Percentiles rank a stretch among this genome's conserved stretches.
Conservation (phyloP, 192 early-diverging fungal genomes). For the Coemansia sp. region DNA sequence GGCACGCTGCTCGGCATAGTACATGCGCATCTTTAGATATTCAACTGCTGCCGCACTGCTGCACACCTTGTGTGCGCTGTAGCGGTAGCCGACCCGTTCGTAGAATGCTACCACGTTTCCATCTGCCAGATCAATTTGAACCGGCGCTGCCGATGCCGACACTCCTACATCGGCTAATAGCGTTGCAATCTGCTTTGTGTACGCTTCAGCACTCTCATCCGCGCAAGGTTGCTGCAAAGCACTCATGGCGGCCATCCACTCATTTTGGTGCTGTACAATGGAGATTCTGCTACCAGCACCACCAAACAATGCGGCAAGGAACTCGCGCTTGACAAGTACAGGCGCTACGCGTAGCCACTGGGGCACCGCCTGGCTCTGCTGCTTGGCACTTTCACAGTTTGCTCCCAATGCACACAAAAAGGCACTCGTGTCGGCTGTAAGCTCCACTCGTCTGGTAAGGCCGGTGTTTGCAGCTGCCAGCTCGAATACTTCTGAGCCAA, state of each 20-base stretch:
- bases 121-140: slow-evolving; percentile 1
- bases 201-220: slow-evolving; percentile 8
- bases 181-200: slow-evolving; percentile 8
- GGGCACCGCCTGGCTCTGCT: slow-evolving; percentile 3
- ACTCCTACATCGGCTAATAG: slow-evolving; percentile 23
- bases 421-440: slow-evolving; percentile 1
- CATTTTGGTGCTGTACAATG: slow-evolving; percentile 1
- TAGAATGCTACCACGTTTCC: slow-evolving; percentile 18
- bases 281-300: slow-evolving; percentile 7
- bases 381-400: background rate
- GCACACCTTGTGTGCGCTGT: slow-evolving; percentile 15
- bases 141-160: slow-evolving; percentile 1
- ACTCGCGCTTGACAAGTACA: slow-evolving; percentile 25
- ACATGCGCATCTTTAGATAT: slow-evolving; percentile 19
- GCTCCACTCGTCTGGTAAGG: background rate
- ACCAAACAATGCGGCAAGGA: slow-evolving; percentile 28
- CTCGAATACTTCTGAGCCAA: background rate
- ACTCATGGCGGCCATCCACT: slow-evolving; percentile 15
- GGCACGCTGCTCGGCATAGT: background rate
- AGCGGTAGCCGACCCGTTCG: slow-evolving; percentile 27
- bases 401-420: slow-evolving; percentile 13
- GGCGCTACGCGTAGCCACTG: slow-evolving; percentile 23
- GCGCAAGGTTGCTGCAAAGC: slow-evolving; percentile 5
- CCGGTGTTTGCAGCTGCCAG: background rate
- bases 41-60: slow-evolving; percentile 18